These are phyloP conservation scores for Fusarium setosum DNA, from an alignment of 2,329 filamentous ascomycete genomes.

Conservation along the genomic window DNA sequence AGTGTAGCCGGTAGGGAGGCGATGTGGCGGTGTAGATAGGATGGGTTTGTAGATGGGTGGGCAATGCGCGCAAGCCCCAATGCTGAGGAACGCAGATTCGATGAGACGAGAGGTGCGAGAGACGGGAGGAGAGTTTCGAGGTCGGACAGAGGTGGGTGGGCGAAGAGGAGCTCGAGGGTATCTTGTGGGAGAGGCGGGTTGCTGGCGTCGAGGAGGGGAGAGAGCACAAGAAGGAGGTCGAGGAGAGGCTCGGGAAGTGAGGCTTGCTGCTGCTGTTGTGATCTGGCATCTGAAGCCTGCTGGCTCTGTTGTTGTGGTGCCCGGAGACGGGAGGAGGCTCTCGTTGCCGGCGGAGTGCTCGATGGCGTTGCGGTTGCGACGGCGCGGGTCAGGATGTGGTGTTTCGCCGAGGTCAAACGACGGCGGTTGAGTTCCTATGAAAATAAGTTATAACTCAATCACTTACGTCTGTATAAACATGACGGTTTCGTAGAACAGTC, in stretches of 20 bases:
- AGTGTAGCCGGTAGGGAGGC: conserved; percentile 58
- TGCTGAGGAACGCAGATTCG: conserved; percentile 61
- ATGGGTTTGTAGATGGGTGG: conserved; percentile 63
- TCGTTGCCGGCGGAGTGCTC: conserved; percentile 35
- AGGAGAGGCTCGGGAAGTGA: conserved; percentile 57
- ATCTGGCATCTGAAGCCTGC: conserved; percentile 34
- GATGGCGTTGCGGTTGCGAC: conserved; percentile 58
- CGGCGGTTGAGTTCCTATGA: conserved; percentile 60
- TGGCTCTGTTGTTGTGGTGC: conserved; percentile 29
- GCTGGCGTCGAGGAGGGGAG: conserved; percentile 56
- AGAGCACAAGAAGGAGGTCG: conserved; percentile 67
- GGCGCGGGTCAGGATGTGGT: conserved; percentile 62
- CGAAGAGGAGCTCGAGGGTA: conserved; percentile 57
- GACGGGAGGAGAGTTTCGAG: conserved; percentile 61
- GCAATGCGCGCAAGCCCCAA: conserved; percentile 60
- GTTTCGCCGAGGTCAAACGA: conserved; percentile 60
- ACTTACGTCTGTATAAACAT: neutral
- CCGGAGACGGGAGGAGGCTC: conserved; percentile 42
- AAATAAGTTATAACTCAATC: neutral
- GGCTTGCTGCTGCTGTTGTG: conserved; percentile 29
- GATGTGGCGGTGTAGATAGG: conserved; percentile 68
- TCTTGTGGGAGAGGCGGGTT: conserved; percentile 49
- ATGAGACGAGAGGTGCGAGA: conserved; percentile 60
- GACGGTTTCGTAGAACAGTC: neutral
- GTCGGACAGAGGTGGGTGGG: conserved; percentile 60